A percentile compares a stretch with the other conserved stretches of the same genome.
Conservation (phyloP, 768 basidiomycete genomes). For the Candolleomyces eurysporus region DNA sequence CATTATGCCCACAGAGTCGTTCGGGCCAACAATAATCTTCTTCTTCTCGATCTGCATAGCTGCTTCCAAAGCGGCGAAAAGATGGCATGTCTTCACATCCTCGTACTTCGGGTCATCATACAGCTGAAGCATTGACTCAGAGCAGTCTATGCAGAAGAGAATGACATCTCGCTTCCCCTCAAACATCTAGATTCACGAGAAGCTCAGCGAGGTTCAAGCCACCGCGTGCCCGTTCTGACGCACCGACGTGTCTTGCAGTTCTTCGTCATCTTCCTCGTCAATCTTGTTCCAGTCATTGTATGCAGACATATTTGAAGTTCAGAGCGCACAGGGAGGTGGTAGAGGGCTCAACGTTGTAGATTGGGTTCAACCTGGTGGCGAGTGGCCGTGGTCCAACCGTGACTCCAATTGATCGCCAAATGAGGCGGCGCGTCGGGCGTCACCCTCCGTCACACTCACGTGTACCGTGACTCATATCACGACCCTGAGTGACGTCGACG, state of each 20-base stretch:
- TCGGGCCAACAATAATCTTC: slow-evolving; percentile 86
- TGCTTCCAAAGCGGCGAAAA: slow-evolving; percentile 77
- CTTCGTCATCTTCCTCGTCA: slow-evolving; percentile 82
- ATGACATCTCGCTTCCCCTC: slow-evolving; percentile 84
- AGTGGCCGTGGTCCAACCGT: neutral
- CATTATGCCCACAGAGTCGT: slow-evolving; percentile 86
- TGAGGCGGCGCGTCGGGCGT: slow-evolving; percentile 5
- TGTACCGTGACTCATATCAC: slow-evolving; percentile 3
- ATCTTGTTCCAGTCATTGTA: slow-evolving; percentile 81
- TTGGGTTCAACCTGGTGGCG: neutral
- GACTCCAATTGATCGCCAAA: neutral
- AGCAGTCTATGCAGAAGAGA: slow-evolving; percentile 95
- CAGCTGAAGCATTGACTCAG: slow-evolving; percentile 80
- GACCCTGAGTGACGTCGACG: neutral
- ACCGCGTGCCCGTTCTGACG: slow-evolving; percentile 11
- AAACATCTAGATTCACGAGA: slow-evolving; percentile 44
- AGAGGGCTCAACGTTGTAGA: neutral
- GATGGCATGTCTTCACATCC: slow-evolving; percentile 67
- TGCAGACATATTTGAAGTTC: slow-evolving; percentile 47
- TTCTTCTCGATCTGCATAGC: slow-evolving; percentile 87
- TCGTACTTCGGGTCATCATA: slow-evolving; percentile 65
- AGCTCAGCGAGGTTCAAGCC: no score
- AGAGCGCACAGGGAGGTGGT: neutral
- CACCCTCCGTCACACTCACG: slow-evolving; percentile 7
- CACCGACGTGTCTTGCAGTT: slow-evolving; percentile 70